These are phyloP conservation scores for Dispira parvispora DNA, from an alignment of 192 early-diverging fungal species.

Conservation along the genomic window DNA sequence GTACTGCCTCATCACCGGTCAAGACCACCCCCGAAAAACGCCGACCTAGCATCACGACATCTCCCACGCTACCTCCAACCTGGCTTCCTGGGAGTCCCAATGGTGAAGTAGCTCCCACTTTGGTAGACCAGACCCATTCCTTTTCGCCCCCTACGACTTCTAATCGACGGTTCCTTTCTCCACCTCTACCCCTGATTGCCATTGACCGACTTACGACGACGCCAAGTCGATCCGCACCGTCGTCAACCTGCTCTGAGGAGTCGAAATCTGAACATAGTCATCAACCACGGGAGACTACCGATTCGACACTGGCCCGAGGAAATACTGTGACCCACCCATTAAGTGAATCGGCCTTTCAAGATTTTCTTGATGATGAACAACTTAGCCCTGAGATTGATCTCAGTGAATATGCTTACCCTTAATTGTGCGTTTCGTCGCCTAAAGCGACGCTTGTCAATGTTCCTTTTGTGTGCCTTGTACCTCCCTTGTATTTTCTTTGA, in stretches of 20 bases:
- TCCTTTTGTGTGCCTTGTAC: no score
- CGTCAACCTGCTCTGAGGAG: not conserved
- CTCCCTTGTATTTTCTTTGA: no score
- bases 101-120: not conserved
- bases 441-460: no score
- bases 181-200: not conserved
- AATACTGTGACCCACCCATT: not conserved
- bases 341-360: conserved; percentile 6
- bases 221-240: not conserved
- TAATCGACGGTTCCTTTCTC: not conserved
- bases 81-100: conserved; percentile 1
- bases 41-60: not conserved
- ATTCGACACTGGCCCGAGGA: not conserved
- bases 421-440: not conserved
- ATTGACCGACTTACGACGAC: not conserved
- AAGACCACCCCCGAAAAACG: not conserved
- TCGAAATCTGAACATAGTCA: not conserved
- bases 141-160: not conserved
- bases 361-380: not conserved
- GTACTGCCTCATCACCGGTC: not conserved
- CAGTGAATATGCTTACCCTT: conserved; percentile 5
- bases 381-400: conserved; percentile 10
- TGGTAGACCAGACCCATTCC: not conserved
- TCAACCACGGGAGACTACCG: not conserved
- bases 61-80: not conserved